A percentile compares a stretch with the other conserved stretches of the same genome.
These are phyloP conservation scores for Pseudogymnoascus sp. DNA, from an alignment of 2,329 filamentous ascomycete species.

Conservation along the genomic window DNA sequence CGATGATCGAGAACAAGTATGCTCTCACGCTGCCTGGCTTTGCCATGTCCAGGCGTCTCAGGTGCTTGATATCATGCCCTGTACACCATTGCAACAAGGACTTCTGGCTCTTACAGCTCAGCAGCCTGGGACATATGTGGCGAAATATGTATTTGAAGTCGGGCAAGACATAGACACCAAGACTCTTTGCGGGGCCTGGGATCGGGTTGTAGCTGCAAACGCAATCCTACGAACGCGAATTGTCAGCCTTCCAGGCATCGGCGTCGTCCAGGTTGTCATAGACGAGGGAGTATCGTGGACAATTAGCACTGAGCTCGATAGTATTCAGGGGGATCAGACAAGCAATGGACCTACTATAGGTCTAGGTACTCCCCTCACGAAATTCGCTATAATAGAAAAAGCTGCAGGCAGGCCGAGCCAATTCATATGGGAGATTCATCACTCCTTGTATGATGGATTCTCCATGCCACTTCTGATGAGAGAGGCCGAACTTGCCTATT, in stretches of 20 bases:
- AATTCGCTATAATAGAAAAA: not conserved
- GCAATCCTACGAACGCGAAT: conserved; percentile 30
- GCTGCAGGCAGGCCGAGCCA: not conserved
- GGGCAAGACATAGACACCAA: conserved; percentile 1
- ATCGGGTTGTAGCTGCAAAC: not conserved
- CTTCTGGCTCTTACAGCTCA: conserved; percentile 28
- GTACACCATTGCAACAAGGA: conserved; percentile 30
- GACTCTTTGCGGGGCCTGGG: conserved; percentile 11
- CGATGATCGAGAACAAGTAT: not conserved
- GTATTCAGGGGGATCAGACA: not conserved
- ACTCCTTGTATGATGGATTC: conserved; percentile 58
- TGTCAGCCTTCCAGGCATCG: conserved; percentile 21
- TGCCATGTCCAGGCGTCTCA: not conserved
- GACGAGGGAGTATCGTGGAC: not conserved
- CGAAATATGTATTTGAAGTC: conserved; percentile 17
- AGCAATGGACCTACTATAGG: not conserved
- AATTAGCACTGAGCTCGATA: not conserved
- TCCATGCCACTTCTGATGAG: conserved; percentile 34
- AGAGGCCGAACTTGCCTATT: not conserved
- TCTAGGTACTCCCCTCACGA: not conserved
- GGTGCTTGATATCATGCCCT: conserved; percentile 30
- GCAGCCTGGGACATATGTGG: conserved; percentile 29
- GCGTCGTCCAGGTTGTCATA: conserved; percentile 6
- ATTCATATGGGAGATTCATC: conserved; percentile 36
- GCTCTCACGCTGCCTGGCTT: not conserved